Evolutionary conservation across 257 asterid species (phyloP).

Genomic region (Plantago elongata): DNA sequence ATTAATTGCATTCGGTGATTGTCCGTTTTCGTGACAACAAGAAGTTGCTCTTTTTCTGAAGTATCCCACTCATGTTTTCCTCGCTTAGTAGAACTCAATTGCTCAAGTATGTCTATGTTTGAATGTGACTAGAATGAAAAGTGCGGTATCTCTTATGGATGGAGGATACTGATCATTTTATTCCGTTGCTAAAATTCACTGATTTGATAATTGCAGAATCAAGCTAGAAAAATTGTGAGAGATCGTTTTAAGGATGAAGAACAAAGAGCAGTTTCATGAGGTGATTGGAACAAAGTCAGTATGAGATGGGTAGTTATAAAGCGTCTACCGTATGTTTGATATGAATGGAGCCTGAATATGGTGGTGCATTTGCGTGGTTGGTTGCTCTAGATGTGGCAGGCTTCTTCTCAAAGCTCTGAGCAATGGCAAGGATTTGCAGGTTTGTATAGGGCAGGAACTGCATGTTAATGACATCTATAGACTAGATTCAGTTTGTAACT

Average conservation of each 20-base stretch:
- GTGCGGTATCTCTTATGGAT: neutral
- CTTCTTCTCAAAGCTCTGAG: conserved; percentile 14
- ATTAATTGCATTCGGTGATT: neutral
- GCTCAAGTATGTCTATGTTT: neutral
- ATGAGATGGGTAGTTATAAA: conserved; percentile 12
- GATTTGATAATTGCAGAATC: conserved; percentile 36
- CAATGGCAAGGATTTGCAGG: conserved; percentile 5
- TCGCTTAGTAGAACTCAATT: neutral
- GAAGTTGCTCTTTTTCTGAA: neutral
- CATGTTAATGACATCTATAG: conserved; percentile 14
- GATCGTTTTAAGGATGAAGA: conserved; percentile 22
- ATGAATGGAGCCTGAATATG: neutral
- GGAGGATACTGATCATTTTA: neutral
- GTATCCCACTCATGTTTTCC: neutral
- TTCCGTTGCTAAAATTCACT: conserved; percentile 11
- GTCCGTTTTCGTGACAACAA: neutral
- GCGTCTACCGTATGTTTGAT: conserved; percentile 3
- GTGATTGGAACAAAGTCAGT: conserved; percentile 6
- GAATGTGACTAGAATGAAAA: neutral
- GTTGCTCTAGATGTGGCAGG: neutral
- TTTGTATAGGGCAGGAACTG: conserved; percentile 10
- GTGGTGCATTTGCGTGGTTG: conserved; percentile 1
- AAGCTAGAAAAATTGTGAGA: conserved; percentile 23
- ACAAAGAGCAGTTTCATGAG: conserved; percentile 46
- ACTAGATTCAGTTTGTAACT: neutral